Percentiles rank a stretch among this genome's conserved stretches.
Evolutionary conservation across 345 rosid species (phyloP).

Genomic region (Hypericum androsaemum): DNA sequence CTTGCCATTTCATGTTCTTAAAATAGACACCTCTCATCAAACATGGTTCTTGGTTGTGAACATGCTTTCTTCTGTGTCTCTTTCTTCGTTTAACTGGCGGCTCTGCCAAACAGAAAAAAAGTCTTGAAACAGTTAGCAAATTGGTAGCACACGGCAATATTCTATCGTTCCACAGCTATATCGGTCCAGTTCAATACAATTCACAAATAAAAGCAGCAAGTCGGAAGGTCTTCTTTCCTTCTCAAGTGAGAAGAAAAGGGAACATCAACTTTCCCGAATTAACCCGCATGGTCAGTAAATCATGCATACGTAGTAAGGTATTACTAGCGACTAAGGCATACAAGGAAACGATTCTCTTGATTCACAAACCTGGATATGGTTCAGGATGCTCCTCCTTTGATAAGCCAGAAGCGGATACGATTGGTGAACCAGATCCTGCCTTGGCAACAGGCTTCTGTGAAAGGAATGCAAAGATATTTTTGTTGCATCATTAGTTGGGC

Average conservation of each 20-base stretch:
- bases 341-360: background rate
- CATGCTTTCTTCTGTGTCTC: constrained; percentile 75
- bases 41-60: constrained; percentile 85
- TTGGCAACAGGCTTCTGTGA: constrained; percentile 25
- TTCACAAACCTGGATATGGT: constrained; percentile 46
- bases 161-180: too few relatives aligned
- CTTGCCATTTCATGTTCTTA: constrained; percentile 99
- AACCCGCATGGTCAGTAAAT: too few relatives aligned
- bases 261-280: too few relatives aligned
- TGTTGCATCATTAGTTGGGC: background rate
- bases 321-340: background rate
- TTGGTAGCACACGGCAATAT: background rate
- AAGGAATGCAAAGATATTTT: constrained; percentile 6
- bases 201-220: too few relatives aligned
- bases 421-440: constrained; percentile 28
- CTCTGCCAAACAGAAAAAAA: constrained; percentile 30
- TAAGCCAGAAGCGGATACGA: constrained; percentile 34
- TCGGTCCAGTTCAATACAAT: too few relatives aligned
- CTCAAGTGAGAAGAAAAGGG: too few relatives aligned
- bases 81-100: constrained; percentile 84
- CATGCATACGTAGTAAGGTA: too few relatives aligned
- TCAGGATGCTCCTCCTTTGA: constrained; percentile 35
- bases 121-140: constrained; percentile 1
- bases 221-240: too few relatives aligned
- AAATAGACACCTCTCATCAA: constrained; percentile 95